Percentiles rank a stretch among this genome's conserved stretches.
Conservation (phyloP, 495 filamentous ascomycete genomes). For the Hypoxylon fragiforme region DNA sequence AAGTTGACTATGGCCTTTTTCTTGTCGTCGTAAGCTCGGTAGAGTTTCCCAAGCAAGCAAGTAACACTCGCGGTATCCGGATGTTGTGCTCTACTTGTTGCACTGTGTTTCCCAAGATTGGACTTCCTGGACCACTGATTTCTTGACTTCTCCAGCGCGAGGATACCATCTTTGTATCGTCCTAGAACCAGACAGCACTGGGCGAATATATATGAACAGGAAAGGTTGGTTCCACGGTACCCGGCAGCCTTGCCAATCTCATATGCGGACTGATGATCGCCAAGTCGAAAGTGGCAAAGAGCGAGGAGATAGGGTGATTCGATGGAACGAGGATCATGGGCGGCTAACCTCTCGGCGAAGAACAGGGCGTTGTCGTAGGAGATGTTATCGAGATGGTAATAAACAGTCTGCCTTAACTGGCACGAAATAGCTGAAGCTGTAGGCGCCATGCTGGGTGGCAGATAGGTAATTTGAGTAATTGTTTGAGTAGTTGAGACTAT, state of each 20-base stretch:
- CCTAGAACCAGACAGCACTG: constrained; percentile 82
- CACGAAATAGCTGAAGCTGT: constrained; percentile 65
- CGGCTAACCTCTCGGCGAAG: constrained; percentile 81
- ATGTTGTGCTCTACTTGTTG: constrained; percentile 68
- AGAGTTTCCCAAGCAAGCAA: constrained; percentile 85
- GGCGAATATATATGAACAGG: constrained; percentile 89
- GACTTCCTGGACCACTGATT: constrained; percentile 70
- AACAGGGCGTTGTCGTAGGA: constrained; percentile 87
- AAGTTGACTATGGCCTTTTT: constrained; percentile 81
- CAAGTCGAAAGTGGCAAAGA: constrained; percentile 79
- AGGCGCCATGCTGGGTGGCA: constrained; percentile 65
- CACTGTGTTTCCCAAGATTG: constrained; percentile 71
- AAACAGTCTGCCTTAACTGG: constrained; percentile 82
- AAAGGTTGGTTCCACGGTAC: constrained; percentile 70
- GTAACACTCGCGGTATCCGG: constrained; percentile 83
- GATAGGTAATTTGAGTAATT: constrained; percentile 10
- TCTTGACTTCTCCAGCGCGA: constrained; percentile 75
- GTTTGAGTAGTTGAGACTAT: constrained; percentile 15
- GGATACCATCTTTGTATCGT: constrained; percentile 75
- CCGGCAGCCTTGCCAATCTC: constrained; percentile 69
- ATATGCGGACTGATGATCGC: constrained; percentile 67
- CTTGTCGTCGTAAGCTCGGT: constrained; percentile 75
- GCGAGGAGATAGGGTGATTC: constrained; percentile 84
- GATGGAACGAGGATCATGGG: constrained; percentile 74
- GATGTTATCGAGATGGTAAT: constrained; percentile 93